Evolutionary conservation across 2,329 filamentous ascomycete genomes (phyloP).

Genomic region (Ceratocystis huliohia): DNA sequence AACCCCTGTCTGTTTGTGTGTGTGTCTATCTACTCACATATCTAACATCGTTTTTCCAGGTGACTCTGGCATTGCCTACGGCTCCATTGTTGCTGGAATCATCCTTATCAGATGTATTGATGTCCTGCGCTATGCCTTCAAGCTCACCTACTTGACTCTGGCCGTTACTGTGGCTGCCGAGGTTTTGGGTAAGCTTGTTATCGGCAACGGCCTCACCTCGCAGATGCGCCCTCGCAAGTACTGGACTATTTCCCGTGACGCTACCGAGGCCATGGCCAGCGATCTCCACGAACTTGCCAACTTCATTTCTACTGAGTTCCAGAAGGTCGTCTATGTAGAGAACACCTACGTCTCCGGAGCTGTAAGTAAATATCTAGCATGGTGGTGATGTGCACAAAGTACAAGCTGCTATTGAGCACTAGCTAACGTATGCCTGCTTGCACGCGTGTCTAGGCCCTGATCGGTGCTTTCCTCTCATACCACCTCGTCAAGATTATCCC

Average conservation of each 20-base stretch:
- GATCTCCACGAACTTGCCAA: constrained; percentile 57
- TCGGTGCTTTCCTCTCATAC: constrained; percentile 52
- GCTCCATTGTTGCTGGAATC: constrained; percentile 44
- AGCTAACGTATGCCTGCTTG: not conserved
- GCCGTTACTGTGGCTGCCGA: constrained; percentile 49
- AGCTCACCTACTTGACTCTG: constrained; percentile 51
- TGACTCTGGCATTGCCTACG: constrained; percentile 53
- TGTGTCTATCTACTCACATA: not conserved
- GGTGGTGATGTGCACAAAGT: not conserved
- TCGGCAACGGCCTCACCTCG: constrained; percentile 49
- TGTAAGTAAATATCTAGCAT: constrained; percentile 34
- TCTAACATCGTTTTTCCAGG: constrained; percentile 30
- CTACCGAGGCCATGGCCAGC: constrained; percentile 46
- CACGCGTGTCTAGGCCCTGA: constrained; percentile 36
- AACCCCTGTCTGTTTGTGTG: constrained; percentile 16
- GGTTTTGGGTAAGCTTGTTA: constrained; percentile 45
- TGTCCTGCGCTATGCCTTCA: constrained; percentile 51
- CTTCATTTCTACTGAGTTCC: constrained; percentile 58
- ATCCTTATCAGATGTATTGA: constrained; percentile 54
- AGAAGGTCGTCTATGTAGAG: constrained; percentile 56
- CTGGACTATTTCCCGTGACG: constrained; percentile 52
- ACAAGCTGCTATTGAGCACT: too few relatives aligned
- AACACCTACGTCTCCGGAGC: constrained; percentile 47
- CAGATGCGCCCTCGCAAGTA: constrained; percentile 56
- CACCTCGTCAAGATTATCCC: constrained; percentile 57